Evolutionary conservation across 805 yeast genomes (phyloP).

Genomic region (Ogataea pilisensis): DNA sequence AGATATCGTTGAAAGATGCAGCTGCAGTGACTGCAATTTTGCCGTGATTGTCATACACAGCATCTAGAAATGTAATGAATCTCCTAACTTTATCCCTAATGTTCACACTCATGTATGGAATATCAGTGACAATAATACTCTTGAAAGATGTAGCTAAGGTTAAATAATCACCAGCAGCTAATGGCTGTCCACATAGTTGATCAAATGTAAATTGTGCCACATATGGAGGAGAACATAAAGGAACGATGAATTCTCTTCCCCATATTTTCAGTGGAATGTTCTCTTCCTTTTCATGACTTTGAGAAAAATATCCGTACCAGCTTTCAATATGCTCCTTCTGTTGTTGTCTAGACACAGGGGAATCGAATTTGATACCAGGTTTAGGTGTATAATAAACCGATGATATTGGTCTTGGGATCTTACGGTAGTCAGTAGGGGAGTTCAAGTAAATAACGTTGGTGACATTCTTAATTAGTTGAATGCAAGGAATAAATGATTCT

Average conservation of each 20-base stretch:
- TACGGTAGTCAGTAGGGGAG: constrained; percentile 93
- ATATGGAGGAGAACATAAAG: constrained; percentile 66
- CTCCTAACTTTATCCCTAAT: constrained; percentile 83
- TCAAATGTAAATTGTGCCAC: constrained; percentile 90
- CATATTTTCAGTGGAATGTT: constrained; percentile 56
- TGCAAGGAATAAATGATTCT: constrained; percentile 88
- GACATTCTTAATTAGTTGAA: constrained; percentile 66
- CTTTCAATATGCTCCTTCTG: constrained; percentile 59
- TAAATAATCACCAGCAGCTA: constrained; percentile 93
- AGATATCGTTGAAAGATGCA: constrained; percentile 76
- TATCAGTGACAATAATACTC: constrained; percentile 85
- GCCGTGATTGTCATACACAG: constrained; percentile 89
- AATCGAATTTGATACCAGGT: constrained; percentile 52
- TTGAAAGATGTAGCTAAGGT: constrained; percentile 72
- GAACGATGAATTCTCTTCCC: constrained; percentile 83
- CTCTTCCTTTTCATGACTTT: constrained; percentile 42
- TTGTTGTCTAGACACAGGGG: constrained; percentile 45
- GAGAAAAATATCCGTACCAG: constrained; percentile 81
- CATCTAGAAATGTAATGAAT: constrained; percentile 92
- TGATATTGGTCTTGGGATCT: constrained; percentile 76
- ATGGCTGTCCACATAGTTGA: constrained; percentile 79
- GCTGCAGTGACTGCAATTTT: constrained; percentile 86
- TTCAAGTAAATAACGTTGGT: constrained; percentile 76
- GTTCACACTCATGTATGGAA: constrained; percentile 76
- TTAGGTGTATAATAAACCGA: constrained; percentile 74